Base-by-base conservation (phyloP, 164 flowering plant genomes). In the Aristolochia fimbriata region DNA sequence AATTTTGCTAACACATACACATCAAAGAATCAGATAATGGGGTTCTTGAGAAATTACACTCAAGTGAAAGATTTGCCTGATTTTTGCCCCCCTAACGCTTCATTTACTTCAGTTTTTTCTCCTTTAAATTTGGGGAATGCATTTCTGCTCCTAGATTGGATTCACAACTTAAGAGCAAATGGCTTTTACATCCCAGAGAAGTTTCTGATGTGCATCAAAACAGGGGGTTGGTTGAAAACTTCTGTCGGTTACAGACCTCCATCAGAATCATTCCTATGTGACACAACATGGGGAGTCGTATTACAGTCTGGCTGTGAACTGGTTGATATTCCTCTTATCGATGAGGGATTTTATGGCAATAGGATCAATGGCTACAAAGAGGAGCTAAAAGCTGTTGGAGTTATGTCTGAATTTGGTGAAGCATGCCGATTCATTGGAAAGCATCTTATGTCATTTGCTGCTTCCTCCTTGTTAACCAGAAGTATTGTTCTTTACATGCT, bases 311-410 rank as follows among this genome's bases (percentile, higher is more conserved):
- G 79, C 19, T 78, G 83, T 8, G 78, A 71, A 24, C 68, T 83
- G 55, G 85, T 84, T 49, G 95, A 87, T 62, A 80, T 87, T 62
- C 87, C 95, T 2, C 30, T 84, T 58, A 52, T 87, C 21, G 83
- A 87, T 68, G 60, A 71, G 43, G 21, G 16, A 2, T 87, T 73
- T 55, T 83, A 85, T 68, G 88, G 68, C 12, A 14, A 65, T 27
- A 61, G 19, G 37, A 70, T 87, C 15, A 46, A 8, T 7, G 45
- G 21, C 6, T 85, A 80, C 61, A 59, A 57, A 58, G 81, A 77
- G 22, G 95, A 78, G 71, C 70, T 87, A 9, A 76, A 70, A 67
- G 47, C 63, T 12, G 19, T 79, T 6, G 95, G 95, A 1, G 88
- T 87, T 30, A 83, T 76, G 80, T 77, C 70, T 27, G 81, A 74